Base-by-base conservation (phyloP, 108 stramenopile species). In the Stephanodiscus triporus region DNA sequence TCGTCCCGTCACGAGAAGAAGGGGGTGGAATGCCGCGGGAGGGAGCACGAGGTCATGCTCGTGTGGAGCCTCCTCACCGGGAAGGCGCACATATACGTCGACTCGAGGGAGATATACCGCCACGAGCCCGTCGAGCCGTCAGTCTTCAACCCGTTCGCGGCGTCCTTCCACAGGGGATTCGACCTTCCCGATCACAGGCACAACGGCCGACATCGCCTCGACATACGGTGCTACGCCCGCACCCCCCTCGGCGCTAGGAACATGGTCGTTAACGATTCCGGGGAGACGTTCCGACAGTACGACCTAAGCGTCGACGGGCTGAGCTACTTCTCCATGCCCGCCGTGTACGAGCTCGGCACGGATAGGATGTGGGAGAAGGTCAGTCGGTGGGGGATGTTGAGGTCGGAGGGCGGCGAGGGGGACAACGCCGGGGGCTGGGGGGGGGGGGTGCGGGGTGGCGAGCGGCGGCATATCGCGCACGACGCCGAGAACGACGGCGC, bases 271-370 rank as follows among this genome's bases (percentile, higher is more conserved):
- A 69, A 81, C 29, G 66, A 74, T 4, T 38, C 68, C 4, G 63
- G 68, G n/a, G 85, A 86, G 10, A 86, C 84, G 62, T 90, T 90
- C 66, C 88, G 90, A 57, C 91, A 91, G 55, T 96, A 96, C 73
- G 93, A 96, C 51, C 74, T 96, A 20, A 81, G 76, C 29, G 76
- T 96, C 34, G 93, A 96, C 63, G 95, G 92, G 10, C 82, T 92
- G 63, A 84, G 86, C 19, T 96, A 87, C 77, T 92, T 87, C 51
- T 61, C 51, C 43, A 85, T 96, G 86, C 95, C 95, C 1, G 93
- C 91, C 63, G 82, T 94, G 53, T 93, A 77, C 66, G 91, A 91
- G 53, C 45, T 93, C 19, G 85, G 72, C 1, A 83, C 82, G 1
- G 57, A 74, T 2, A 83, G 55, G 24, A 81, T 81, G 80, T 81